Conservation (phyloP, 2,329 filamentous ascomycete genomes). For the Parastagonospora nodorum region DNA sequence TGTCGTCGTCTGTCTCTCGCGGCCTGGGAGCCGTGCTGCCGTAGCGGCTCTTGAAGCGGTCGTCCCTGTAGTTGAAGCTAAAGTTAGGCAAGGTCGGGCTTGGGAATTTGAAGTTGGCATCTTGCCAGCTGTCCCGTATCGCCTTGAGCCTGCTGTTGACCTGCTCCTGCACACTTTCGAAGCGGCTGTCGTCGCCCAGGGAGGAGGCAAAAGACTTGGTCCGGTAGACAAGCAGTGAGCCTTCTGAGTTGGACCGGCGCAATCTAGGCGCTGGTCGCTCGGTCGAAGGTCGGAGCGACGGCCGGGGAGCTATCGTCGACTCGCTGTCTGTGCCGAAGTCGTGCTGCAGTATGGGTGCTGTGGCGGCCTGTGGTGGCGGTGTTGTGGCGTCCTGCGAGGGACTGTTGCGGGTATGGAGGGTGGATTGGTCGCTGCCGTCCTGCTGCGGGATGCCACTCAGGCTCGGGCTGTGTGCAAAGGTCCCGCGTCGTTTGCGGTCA, state of each 20-base stretch:
- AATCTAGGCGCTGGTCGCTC: slow-evolving; percentile 46
- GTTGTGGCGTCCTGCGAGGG: slow-evolving; percentile 5
- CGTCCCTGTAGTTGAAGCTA: slow-evolving; percentile 39
- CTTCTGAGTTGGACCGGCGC: slow-evolving; percentile 72
- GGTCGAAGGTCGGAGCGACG: slow-evolving; percentile 8
- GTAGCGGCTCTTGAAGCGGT: slow-evolving; percentile 30
- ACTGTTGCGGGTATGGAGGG: slow-evolving; percentile 8
- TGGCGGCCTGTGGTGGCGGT: slow-evolving; percentile 16
- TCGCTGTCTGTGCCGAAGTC: slow-evolving; percentile 24
- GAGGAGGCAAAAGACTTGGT: slow-evolving; percentile 79
- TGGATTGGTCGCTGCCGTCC: slow-evolving; percentile 25
- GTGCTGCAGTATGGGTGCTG: slow-evolving; percentile 20
- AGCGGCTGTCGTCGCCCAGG: slow-evolving; percentile 80
- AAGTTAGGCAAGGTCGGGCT: slow-evolving; percentile 61
- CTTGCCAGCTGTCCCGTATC: slow-evolving; percentile 83
- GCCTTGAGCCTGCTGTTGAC: slow-evolving; percentile 90
- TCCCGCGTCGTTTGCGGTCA: slow-evolving; percentile 20
- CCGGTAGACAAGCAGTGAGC: slow-evolving; percentile 74
- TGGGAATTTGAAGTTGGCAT: slow-evolving; percentile 73
- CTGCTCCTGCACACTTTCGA: slow-evolving; percentile 79
- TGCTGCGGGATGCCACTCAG: slow-evolving; percentile 21
- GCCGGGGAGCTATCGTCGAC: slow-evolving; percentile 16
- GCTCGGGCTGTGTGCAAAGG: slow-evolving; percentile 11
- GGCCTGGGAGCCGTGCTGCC: slow-evolving; percentile 14
- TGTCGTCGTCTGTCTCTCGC: slow-evolving; percentile 14